Evolutionary conservation across 1,284 basidiomycete species (phyloP).

Genomic region (Malassezia nana): DNA sequence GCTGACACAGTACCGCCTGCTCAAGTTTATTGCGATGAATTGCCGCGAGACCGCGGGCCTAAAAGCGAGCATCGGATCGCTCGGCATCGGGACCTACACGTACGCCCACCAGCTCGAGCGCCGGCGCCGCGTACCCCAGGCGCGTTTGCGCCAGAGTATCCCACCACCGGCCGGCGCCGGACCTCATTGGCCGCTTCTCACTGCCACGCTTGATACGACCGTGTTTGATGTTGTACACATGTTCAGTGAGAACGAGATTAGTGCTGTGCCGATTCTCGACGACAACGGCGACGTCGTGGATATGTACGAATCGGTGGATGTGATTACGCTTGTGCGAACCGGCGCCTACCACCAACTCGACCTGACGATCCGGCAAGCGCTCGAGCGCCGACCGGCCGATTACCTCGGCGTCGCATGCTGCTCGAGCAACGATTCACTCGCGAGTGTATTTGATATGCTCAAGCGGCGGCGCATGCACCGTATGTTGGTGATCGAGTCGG

Average conservation of each 20-base stretch:
- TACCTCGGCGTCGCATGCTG: conserved; percentile 95
- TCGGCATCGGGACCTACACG: conserved; percentile 90
- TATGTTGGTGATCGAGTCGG: conserved; percentile 50
- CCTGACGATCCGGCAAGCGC: conserved; percentile 83
- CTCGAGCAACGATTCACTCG: conserved; percentile 83
- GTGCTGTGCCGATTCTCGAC: conserved; percentile 91
- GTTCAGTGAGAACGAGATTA: conserved; percentile 91
- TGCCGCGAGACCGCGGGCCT: conserved; percentile 41
- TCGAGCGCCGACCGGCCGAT: conserved; percentile 75
- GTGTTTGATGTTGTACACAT: conserved; percentile 98
- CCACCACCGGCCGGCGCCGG: conserved; percentile 16
- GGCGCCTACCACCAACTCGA: conserved; percentile 90
- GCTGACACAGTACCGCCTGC: conserved; percentile 89
- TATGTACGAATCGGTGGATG: conserved; percentile 96
- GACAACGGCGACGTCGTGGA: conserved; percentile 88
- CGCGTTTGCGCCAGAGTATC: conserved; percentile 1
- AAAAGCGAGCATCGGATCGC: conserved; percentile 67
- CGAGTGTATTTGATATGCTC: conserved; percentile 79
- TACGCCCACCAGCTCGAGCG: conserved; percentile 12
- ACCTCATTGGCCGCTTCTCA: conserved; percentile 79
- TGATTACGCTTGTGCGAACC: conserved; percentile 71
- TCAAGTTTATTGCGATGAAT: conserved; percentile 98
- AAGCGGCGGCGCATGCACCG: conserved; percentile 88
- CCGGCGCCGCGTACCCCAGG: not conserved
- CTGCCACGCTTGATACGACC: conserved; percentile 78